A percentile compares a stretch with the other conserved stretches of the same genome.
Conservation (phyloP, 208 protist species). For the Trypanosoma conorhini region DNA sequence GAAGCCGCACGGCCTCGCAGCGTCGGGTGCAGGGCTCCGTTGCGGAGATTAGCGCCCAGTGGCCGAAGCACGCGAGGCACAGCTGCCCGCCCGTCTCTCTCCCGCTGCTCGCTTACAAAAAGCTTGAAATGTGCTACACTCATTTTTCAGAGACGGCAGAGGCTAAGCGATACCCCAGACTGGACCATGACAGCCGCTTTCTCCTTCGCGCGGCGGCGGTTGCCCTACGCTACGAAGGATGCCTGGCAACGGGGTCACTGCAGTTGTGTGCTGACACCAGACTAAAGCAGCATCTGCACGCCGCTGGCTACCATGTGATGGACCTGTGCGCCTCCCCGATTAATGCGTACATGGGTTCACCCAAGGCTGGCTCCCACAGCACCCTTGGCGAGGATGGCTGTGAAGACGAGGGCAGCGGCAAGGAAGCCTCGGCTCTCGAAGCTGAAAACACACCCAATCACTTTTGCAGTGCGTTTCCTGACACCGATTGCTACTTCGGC, state of each 20-base stretch:
- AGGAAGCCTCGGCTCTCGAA: conserved; percentile 17
- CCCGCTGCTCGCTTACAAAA: conserved; percentile 63
- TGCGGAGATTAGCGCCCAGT: conserved; percentile 52
- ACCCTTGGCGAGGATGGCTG: background rate
- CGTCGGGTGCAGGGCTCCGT: conserved; percentile 63
- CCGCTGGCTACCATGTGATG: conserved; percentile 76
- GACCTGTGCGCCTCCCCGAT: conserved; percentile 89
- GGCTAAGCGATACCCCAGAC: conserved; percentile 27
- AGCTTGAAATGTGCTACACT: conserved; percentile 64
- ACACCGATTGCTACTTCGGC: conserved; percentile 86
- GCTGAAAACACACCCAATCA: conserved; percentile 55
- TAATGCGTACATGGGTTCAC: conserved; percentile 84
- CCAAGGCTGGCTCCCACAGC: conserved; percentile 20
- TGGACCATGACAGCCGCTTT: conserved; percentile 29
- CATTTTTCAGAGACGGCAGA: conserved; percentile 39
- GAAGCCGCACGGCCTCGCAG: conserved; percentile 43
- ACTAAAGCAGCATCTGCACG: conserved; percentile 84
- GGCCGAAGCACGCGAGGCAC: conserved; percentile 29
- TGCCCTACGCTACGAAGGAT: conserved; percentile 76
- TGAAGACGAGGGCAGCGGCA: background rate
- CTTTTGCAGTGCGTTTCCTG: conserved; percentile 87
- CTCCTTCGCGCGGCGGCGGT: conserved; percentile 62
- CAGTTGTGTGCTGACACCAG: conserved; percentile 86
- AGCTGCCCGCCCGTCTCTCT: conserved; percentile 63
- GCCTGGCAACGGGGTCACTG: conserved; percentile 74